A percentile compares a stretch with the other conserved stretches of the same genome.
Conservation (phyloP, 805 yeast species). For the Nakazawaea wickerhamii region DNA sequence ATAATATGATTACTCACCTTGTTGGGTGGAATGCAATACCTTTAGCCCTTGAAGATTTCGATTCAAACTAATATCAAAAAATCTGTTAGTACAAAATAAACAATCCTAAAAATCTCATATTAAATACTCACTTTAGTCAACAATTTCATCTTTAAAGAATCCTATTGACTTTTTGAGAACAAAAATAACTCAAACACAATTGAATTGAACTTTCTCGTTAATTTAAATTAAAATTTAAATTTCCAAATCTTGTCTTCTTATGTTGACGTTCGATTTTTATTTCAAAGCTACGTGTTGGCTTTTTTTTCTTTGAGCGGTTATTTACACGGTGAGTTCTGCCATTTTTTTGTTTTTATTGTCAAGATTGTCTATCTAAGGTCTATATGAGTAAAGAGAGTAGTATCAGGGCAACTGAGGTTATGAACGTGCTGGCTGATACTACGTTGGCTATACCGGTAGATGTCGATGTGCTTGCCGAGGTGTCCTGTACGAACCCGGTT, state of each 20-base stretch:
- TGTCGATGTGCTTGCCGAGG: conserved; percentile 16
- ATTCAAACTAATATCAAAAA: conserved; percentile 61
- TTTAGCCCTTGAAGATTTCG: conserved; percentile 95
- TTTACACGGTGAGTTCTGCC: too few relatives aligned
- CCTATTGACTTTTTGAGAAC: background rate
- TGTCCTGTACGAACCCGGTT: conserved; percentile 34
- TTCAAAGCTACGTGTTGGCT: background rate
- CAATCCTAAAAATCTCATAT: background rate
- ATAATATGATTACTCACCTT: too few relatives aligned
- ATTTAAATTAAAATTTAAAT: too few relatives aligned
- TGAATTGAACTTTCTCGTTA: too few relatives aligned
- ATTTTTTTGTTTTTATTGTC: conserved; percentile 1
- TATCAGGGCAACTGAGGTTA: background rate
- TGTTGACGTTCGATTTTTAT: conserved; percentile 1
- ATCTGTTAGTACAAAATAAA: conserved; percentile 14
- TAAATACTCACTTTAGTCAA: conserved; percentile 51
- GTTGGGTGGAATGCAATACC: conserved; percentile 97
- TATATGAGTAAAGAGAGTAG: conserved; percentile 6
- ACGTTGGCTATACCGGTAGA: conserved; percentile 11
- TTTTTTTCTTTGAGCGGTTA: too few relatives aligned
- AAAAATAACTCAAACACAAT: too few relatives aligned
- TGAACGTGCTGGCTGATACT: background rate
- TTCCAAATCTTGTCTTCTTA: background rate
- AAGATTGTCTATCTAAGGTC: conserved; percentile 3
- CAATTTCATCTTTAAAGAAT: conserved; percentile 65